A percentile compares a stretch with the other conserved stretches of the same genome.
Conservation (phyloP, 352 stramenopile species). For the Globisporangium spiculum region DNA sequence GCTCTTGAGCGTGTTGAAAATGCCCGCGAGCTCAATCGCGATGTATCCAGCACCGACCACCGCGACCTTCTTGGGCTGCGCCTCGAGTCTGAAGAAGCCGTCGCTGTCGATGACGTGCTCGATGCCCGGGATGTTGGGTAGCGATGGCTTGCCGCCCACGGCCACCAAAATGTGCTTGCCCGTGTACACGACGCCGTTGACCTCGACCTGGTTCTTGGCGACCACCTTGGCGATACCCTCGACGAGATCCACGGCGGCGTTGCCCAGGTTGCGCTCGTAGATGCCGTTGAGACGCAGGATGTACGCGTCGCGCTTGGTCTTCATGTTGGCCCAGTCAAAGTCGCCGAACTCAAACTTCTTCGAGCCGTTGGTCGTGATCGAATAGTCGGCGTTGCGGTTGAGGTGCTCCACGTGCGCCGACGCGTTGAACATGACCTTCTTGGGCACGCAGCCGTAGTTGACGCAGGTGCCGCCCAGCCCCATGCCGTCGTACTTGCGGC, state of each 20-base stretch:
- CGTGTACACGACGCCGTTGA: constrained; percentile 71
- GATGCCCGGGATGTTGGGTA: constrained; percentile 82
- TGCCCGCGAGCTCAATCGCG: constrained; percentile 93
- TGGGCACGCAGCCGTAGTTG: constrained; percentile 98
- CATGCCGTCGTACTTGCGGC: constrained; percentile 22
- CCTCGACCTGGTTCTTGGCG: constrained; percentile 73
- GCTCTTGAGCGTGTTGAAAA: constrained; percentile 93
- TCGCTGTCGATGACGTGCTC: constrained; percentile 95
- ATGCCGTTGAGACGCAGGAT: constrained; percentile 96
- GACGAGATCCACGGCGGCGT: constrained; percentile 87
- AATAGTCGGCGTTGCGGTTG: constrained; percentile 61
- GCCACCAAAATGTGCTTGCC: constrained; percentile 95
- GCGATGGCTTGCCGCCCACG: constrained; percentile 86
- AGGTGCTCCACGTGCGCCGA: constrained; percentile 81
- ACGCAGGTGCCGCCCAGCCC: constrained; percentile 96
- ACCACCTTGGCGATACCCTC: constrained; percentile 89
- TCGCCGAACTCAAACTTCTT: constrained; percentile 23
- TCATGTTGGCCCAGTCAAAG: constrained; percentile 92
- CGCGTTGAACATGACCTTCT: constrained; percentile 97
- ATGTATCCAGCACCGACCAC: constrained; percentile 98
- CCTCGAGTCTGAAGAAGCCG: constrained; percentile 96
- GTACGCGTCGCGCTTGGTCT: constrained; percentile 93
- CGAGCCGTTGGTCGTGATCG: constrained; percentile 40
- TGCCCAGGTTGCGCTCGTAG: constrained; percentile 93
- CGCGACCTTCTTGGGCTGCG: constrained; percentile 87